A percentile compares a stretch with the other conserved stretches of the same genome.
Conservation (phyloP, 2,329 filamentous ascomycete genomes). For the Endothia cerciana region DNA sequence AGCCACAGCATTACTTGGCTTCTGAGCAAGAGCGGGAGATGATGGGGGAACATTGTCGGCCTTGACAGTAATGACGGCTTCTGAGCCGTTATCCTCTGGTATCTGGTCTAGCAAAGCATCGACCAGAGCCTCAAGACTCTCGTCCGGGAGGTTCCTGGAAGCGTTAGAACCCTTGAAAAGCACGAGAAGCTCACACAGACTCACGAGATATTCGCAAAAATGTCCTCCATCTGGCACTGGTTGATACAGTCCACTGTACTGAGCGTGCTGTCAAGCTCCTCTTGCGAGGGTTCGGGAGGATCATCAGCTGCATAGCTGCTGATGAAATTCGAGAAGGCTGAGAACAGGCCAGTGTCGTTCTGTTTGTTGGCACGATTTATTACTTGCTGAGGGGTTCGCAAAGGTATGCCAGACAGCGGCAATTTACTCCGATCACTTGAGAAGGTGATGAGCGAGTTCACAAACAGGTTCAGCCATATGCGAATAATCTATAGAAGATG, state of each 20-base stretch:
- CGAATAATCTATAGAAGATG: conserved; percentile 68
- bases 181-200: conserved; percentile 35
- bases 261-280: conserved; percentile 93
- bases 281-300: conserved; percentile 94
- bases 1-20: conserved; percentile 57
- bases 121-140: conserved; percentile 55
- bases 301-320: conserved; percentile 99
- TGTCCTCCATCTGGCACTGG: conserved; percentile 80
- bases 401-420: conserved; percentile 78
- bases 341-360: conserved; percentile 84
- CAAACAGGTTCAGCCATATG: conserved; percentile 94
- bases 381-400: conserved; percentile 89
- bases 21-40: conserved; percentile 63
- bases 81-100: conserved; percentile 78
- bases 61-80: conserved; percentile 86
- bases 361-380: conserved; percentile 84
- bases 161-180: neutral
- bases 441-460: conserved; percentile 89
- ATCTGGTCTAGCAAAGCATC: conserved; percentile 78
- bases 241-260: conserved; percentile 94
- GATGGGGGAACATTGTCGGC: conserved; percentile 71
- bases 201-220: conserved; percentile 82
- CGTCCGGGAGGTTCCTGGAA: conserved; percentile 44
- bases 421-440: conserved; percentile 64
- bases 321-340: conserved; percentile 93